These are phyloP conservation scores for Incumbomyces lentus DNA, from an alignment of 2,329 filamentous ascomycete genomes.

Conservation along the genomic window DNA sequence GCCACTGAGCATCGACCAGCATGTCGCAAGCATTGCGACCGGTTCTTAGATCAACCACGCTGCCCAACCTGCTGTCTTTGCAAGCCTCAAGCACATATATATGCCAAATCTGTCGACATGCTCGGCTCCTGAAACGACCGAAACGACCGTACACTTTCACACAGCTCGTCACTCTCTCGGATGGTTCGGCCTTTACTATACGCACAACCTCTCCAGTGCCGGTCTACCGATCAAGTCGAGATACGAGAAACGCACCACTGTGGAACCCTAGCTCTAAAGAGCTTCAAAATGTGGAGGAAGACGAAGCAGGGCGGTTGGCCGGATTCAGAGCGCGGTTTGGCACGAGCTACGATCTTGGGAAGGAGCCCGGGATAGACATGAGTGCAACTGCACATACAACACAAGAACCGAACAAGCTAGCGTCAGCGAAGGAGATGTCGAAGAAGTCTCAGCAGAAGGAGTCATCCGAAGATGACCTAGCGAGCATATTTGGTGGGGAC, in stretches of 20 bases:
- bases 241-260: constrained; percentile 76
- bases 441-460: constrained; percentile 30
- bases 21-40: constrained; percentile 14
- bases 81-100: constrained; percentile 29
- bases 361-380: constrained; percentile 25
- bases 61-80: constrained; percentile 14
- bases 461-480: constrained; percentile 34
- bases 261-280: constrained; percentile 83
- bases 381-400: constrained; percentile 15
- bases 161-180: constrained; percentile 85
- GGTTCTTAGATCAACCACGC: constrained; percentile 14
- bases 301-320: constrained; percentile 82
- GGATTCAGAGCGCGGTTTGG: constrained; percentile 82
- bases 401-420: constrained; percentile 21
- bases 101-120: constrained; percentile 60
- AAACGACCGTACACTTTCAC: constrained; percentile 92
- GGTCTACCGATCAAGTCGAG: constrained; percentile 58
- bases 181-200: constrained; percentile 65
- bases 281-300: constrained; percentile 79
- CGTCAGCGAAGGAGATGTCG: constrained; percentile 27
- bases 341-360: constrained; percentile 62
- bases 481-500: constrained; percentile 33
- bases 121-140: constrained; percentile 77
- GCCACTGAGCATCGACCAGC: background rate
- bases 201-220: constrained; percentile 43